Conservation (phyloP, 1,284 basidiomycete species). For the Ganoderma lucidum region DNA sequence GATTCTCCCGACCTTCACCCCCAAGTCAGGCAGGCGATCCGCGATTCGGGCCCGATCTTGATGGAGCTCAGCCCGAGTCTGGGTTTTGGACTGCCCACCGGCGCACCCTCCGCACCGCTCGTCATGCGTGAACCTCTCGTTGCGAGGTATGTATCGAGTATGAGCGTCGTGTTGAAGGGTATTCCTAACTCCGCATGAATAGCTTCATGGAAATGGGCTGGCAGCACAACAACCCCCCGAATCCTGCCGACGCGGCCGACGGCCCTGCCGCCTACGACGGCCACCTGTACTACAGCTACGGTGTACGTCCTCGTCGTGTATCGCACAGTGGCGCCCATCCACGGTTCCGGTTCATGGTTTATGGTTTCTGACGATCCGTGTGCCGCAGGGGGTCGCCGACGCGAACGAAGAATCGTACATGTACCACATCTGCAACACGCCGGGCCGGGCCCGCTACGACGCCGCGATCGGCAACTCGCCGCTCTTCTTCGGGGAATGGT, state of each 20-base stretch:
- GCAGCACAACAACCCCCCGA: neutral
- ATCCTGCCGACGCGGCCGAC: neutral
- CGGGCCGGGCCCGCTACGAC: conserved; percentile 56
- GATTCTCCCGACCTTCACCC: neutral
- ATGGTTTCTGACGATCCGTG: neutral
- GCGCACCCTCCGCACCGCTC: neutral
- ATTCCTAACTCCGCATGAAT: neutral
- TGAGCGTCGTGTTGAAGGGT: neutral
- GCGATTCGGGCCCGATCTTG: neutral
- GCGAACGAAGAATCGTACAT: conserved; percentile 63
- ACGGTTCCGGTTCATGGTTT: too few relatives aligned
- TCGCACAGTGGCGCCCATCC: neutral
- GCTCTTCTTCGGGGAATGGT: neutral
- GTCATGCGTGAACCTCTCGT: neutral
- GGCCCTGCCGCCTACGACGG: neutral
- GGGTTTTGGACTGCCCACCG: neutral
- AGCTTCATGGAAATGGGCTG: neutral
- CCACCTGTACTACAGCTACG: neutral
- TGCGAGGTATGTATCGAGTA: neutral
- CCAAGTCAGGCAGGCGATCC: neutral
- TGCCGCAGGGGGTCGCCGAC: neutral
- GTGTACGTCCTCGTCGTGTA: neutral
- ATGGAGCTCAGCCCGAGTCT: neutral
- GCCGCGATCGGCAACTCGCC: neutral
- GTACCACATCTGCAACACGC: conserved; percentile 74